Base-by-base conservation (phyloP, 805 yeast genomes). In the Jamesozyma lodderae region DNA sequence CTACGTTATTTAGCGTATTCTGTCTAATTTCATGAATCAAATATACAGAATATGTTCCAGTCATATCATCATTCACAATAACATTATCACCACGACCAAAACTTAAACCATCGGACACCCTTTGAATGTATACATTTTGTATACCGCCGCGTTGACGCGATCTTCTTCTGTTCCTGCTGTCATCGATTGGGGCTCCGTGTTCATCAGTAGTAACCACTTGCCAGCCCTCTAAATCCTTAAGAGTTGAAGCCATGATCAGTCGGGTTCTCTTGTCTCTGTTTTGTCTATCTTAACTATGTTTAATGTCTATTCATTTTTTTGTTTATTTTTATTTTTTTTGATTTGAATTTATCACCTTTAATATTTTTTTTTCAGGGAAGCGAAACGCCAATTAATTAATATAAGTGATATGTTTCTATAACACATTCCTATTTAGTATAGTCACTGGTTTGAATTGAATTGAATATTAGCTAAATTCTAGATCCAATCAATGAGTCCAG, bases 51-150 rank as follows among this genome's bases (percentile, higher is more conserved):
- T 63, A 68, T 1, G 68, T 59, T 1, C 52, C 44, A 1, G 57
- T 56, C 1, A 53, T 59, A 0, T 43, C 51, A 38, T 62, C 63
- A 23, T 57, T 58, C 30, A 72, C 60, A 7, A 75, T 52, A 0
- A 79, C 49, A 27, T 72, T 60, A 43, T 74, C 79, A 3, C 87
- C 87, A 8, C 65, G 64, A 19, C 63, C 62, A 16, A 80, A 46
- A 33, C 64, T 69, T 26, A 75, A 43, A 3, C 66, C 72, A 53
- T 76, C 83, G 0, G 46, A 50, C 8, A 57, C 65, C 41, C 79
- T 59, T 38, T 55, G 60, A 18, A 76, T 47, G 4, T 54, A 46
- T 1, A 55, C 44, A 15, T 40, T 36, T 16, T 48, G 47, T 17
- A 45, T 41, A 3, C 43, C 43, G 4, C 33, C 42, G 29, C 55